Base-by-base conservation (phyloP, 495 filamentous ascomycete species). In the Xylaria bambusicola region DNA sequence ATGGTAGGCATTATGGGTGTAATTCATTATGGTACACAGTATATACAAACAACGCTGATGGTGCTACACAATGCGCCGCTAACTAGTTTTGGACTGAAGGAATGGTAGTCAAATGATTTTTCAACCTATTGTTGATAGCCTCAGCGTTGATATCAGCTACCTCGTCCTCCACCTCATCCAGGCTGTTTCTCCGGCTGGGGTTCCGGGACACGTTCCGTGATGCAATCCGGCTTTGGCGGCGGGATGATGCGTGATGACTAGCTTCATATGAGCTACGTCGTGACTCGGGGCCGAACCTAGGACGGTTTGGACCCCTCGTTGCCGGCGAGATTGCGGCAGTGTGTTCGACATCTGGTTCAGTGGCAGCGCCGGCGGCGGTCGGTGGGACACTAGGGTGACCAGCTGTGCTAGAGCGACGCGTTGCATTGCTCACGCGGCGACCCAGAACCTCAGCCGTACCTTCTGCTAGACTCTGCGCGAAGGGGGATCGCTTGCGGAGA, bases 401-500 rank as follows among this genome's bases (percentile, higher is more conserved):
- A 7, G 49, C 49, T 21, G 35, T 40, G 33, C 49, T 52, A 2
- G 49, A 52, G 33, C 49, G 49, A 40, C 49, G 49, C 12, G 49
- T 52, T 2, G 24, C 56, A 18, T 44, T 40, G 21, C 27, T 52
- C 24, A 41, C 31, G 5, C 56, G 33, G 12, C 33, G 49, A 4
- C 65, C 64, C 5, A 77, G 72, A 12, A 73, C 64, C 13, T 85
- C 77, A 10, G 73, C 67, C 15, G 77, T 73, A 7, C 81, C 84
- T 33, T 82, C 75, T 35, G 80, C 79, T n/a, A 91, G 71, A 45
- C 82, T 82, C 73, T 93, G 86, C 4, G 91, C 90, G 65, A 93
- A 93, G 1, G 84, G 84, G n/a, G 87, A 90, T 4, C 86, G 80
- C 69, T 84, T 82, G 23, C 91, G 83, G 3, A 95, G 79, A 2